Base-by-base conservation (phyloP, 306 rosid genomes). In the Vigna hirtella region DNA sequence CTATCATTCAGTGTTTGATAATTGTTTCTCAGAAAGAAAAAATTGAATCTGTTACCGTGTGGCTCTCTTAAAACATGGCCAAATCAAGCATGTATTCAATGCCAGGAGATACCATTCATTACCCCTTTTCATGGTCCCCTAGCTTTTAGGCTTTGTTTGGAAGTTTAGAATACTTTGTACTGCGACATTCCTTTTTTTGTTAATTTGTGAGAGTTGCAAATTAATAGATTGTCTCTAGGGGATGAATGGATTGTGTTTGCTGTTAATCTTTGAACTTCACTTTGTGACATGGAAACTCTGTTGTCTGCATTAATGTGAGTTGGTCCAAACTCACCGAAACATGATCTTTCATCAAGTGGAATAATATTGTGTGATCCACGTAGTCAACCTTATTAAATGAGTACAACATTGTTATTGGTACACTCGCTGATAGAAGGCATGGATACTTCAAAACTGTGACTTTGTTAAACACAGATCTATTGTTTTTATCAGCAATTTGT, bases 81-180 rank as follows among this genome's bases (percentile, higher is more conserved):
- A 55, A 56, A 18, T 77, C 53, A 28, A 70, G 43, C 24, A 30
- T 16, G 6, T 7, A 32, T 62, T 30, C 7, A 10, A 42, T 82
- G 45, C 20, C 65, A 58, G n/a, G 38, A 58, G 64, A 58, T 58
- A 34, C 38, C 68, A 66, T 67, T 24, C 30, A 34, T 56, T 48
- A 36, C 52, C 20, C 17, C 42, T 76, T 80, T 59, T 58, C 58
- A 66, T 77, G 74, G 74, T 66, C 34, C 73, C 71, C 74, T 62
- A 15, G 12, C 15, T 5, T 7, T 63, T 3, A 38, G 16, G 70
- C 28, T 64, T 36, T 64, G 28, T 8, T 64, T 64, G 13, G 47
- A 6, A 16, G 36, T 66, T 66, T 68, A 47, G 20, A 55, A 55
- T 40, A 26, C 56, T 26, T 42, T 74, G 6, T 26, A 61, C 61